Conservation (phyloP, 176 grass and related monocot species). For the Poa pratensis region DNA sequence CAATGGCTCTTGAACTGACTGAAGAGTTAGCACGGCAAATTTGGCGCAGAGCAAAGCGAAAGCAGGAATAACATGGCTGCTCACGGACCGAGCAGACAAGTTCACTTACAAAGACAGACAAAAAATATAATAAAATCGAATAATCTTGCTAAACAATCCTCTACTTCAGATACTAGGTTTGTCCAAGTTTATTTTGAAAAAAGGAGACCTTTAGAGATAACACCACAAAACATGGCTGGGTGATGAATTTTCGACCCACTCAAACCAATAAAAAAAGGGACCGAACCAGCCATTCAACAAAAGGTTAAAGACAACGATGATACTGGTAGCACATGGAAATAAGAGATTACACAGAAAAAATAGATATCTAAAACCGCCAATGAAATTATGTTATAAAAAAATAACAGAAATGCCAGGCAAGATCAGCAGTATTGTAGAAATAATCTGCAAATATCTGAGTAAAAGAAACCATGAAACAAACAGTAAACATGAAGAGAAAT, state of each 20-base stretch:
- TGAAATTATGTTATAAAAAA: conserved; percentile 1
- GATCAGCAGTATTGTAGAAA: neutral
- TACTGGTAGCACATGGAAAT: neutral
- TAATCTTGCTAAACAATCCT: conserved; percentile 23
- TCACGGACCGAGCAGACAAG: conserved; percentile 55
- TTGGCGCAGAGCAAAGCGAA: conserved; percentile 40
- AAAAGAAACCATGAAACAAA: conserved; percentile 7
- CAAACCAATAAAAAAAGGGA: neutral
- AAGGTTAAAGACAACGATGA: neutral
- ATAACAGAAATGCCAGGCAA: neutral
- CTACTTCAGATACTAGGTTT: conserved; percentile 15
- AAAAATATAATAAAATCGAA: conserved; percentile 25
- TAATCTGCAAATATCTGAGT: neutral
- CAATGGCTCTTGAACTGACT: conserved; percentile 61
- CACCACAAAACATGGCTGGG: neutral
- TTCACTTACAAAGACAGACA: conserved; percentile 39
- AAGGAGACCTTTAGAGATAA: neutral
- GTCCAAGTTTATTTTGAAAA: conserved; percentile 7
- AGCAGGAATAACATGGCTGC: conserved; percentile 46
- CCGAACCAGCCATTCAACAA: neutral
- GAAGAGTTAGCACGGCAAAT: conserved; percentile 56
- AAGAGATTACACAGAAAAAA: neutral
- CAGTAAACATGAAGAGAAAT: neutral
- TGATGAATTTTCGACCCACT: neutral
- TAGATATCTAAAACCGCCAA: neutral